Evolutionary conservation across 192 early-diverging fungal species (phyloP), one percentile per base, ranked within the genome.

Genomic region (Thamnidium elegans): DNA sequence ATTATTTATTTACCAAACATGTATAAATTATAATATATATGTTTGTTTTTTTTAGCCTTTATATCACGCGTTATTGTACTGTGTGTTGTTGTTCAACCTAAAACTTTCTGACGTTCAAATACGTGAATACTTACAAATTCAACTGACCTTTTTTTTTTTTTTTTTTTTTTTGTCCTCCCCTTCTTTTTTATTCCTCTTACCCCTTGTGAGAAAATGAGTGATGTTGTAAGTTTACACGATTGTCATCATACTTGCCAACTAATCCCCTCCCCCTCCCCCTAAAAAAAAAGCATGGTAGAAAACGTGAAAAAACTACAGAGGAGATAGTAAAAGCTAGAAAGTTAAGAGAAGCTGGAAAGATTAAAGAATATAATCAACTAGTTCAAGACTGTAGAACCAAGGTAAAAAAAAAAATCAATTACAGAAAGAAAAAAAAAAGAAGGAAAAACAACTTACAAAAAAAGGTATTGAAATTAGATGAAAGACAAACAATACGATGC

Each of bases 341-440:
- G 46, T 71, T 64, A 60, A 67, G 65, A 19, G 78, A 79, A 46
- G 78, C 71, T 4, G 55, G 34, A 3, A 80, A 80, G 53, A 80
- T 80, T 45, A 63, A 66, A 50, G 76, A 80, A 55, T 80, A 78
- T 43, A 74, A 60, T 32, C 55, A 62, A 44, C 62, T 78, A 9
- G 76, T 80, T 3, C 21, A 11, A 7, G 21, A 62, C 55, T 77
- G 72, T 43, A 58, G 58, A 14, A 20, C 69, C 50, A 69, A 67
- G 44, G 78, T 74, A 62, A 50, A 32, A 14, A 23, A 15, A 15
- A 30, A 10, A 17, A 6, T 44, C 9, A 34, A 8, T 10, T 2
- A 23, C 2, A 15, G 3, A 7, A 19, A n/a, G 1, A 26, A 31
- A 23, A 47, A 21, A 20, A 8, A 53, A 31, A 9, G 3, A 32